Base-by-base conservation (phyloP, 2,329 filamentous ascomycete genomes). In the Fusarium sp. region DNA sequence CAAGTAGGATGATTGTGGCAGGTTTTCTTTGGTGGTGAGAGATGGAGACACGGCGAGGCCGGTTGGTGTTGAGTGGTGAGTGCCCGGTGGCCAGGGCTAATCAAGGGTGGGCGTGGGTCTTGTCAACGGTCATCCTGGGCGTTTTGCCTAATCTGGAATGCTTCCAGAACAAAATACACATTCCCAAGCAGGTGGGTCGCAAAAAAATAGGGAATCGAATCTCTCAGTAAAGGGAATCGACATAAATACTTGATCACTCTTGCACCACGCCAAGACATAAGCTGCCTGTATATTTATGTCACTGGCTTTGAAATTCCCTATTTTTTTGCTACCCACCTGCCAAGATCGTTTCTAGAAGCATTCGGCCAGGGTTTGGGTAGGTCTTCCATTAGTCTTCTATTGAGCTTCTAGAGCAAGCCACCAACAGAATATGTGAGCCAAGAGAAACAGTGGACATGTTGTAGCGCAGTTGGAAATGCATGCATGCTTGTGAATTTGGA, bases 21-120 rank as follows among this genome's bases (percentile, higher is more conserved):
- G 55, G 39, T 45, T 68, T 57, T 47, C 32, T 56, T 45, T 54
- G 56, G 55, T 68, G 58, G 59, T 73, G 71, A 73, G 56, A 69
- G 70, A 73, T 73, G 68, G 70, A 69, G 71, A 71, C 70, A 68
- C 71, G 71, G 71, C 70, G 71, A 73, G 58, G 70, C 71, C 71
- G 71, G 68, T 67, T 70, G 68, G 63, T 53, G 49, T 64, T 59
- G 53, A 61, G 62, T 70, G 57, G 71, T 59, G 53, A 61, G 60
- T 70, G 22, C 22, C 22, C 22, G 57, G 71, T 70, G 66, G 32
- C 37, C 41, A 46, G 57, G 58, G 39, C 56, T 60, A 47, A 41
- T 49, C 48, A 65, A 53, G 59, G 65, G 59, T 56, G 56, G 35
- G 66, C 62, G 61, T 68, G 68, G 62, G 61, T 49, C 61, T 46